Evolutionary conservation across 202 grass and related monocot species (phyloP).

Genomic region (Eragrostis tef): DNA sequence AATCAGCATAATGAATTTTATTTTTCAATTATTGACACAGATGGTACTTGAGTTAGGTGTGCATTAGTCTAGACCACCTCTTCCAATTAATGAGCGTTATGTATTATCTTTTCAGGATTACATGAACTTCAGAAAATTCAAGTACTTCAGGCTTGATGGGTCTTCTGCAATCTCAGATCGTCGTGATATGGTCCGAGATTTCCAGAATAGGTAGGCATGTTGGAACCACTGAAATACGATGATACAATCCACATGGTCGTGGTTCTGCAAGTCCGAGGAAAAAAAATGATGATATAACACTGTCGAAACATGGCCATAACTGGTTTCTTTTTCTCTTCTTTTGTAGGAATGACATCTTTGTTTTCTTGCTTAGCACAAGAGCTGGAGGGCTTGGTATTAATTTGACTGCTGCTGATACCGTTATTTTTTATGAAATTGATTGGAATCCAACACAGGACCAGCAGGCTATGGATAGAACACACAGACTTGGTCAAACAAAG

Average conservation of each 20-base stretch:
- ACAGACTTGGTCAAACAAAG: slow-evolving; percentile 92
- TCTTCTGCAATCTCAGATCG: slow-evolving; percentile 90
- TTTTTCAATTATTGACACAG: background rate
- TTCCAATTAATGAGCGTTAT: background rate
- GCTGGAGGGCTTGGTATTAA: slow-evolving; percentile 98
- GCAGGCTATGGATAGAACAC: slow-evolving; percentile 99
- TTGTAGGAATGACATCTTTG: slow-evolving; percentile 98
- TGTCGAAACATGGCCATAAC: slow-evolving; percentile 47
- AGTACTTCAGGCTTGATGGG: slow-evolving; percentile 96
- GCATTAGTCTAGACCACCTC: background rate
- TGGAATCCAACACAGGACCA: slow-evolving; percentile 99
- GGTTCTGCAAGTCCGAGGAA: background rate
- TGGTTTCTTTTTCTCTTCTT: slow-evolving; percentile 28
- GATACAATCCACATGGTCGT: background rate
- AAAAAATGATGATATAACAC: slow-evolving; percentile 25
- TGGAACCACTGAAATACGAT: slow-evolving; percentile 2
- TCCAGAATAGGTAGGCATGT: slow-evolving; percentile 76
- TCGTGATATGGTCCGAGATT: slow-evolving; percentile 98
- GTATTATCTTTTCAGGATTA: slow-evolving; percentile 77
- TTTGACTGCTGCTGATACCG: slow-evolving; percentile 97
- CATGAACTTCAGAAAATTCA: slow-evolving; percentile 99
- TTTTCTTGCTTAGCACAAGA: slow-evolving; percentile 98
- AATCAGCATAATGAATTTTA: background rate
- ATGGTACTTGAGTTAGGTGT: slow-evolving; percentile 3
- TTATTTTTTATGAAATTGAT: slow-evolving; percentile 99